phyloP scores from a whole-genome alignment of 805 yeast species.

The Candida awuae region DNA sequence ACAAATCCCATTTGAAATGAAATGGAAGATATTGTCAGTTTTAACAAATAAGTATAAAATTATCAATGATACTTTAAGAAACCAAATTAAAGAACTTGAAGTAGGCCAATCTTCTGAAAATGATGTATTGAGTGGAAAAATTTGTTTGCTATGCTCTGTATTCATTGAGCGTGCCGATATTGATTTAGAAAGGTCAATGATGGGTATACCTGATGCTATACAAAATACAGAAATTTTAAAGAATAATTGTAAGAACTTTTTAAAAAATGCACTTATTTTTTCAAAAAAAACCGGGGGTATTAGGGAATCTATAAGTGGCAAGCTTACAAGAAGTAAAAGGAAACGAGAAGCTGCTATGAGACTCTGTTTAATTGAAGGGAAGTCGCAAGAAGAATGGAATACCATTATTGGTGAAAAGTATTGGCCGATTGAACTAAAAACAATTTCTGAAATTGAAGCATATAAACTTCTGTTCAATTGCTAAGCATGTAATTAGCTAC shows the following conservation, averaged over 20 bases:
- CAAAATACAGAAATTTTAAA: conserved; percentile 28
- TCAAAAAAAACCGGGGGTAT: conserved; percentile 44
- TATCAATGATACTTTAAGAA: conserved; percentile 31
- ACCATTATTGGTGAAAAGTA: conserved; percentile 20
- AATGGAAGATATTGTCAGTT: conserved; percentile 35
- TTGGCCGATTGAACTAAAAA: conserved; percentile 25
- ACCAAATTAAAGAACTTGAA: conserved; percentile 16
- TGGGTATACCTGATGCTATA: conserved; percentile 26
- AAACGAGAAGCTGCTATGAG: conserved; percentile 39
- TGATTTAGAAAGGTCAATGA: conserved; percentile 40
- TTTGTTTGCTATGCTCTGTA: conserved; percentile 34
- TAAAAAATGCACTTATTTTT: conserved; percentile 38
- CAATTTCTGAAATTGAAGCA: conserved; percentile 19
- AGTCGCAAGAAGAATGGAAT: conserved; percentile 22
- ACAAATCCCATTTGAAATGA: conserved; percentile 14
- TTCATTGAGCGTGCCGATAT: conserved; percentile 46
- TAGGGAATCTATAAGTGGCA: conserved; percentile 39
- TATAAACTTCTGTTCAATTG: conserved; percentile 12
- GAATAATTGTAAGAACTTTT: conserved; percentile 34
- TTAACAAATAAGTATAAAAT: conserved; percentile 33
- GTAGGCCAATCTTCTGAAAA: conserved; percentile 10
- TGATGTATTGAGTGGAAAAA: conserved; percentile 18
- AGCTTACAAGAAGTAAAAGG: conserved; percentile 33
- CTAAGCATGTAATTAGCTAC: background rate
- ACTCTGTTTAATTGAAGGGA: conserved; percentile 38